Conservation (phyloP, 1,139 yeast species). For the Nematodospora anomalae region DNA sequence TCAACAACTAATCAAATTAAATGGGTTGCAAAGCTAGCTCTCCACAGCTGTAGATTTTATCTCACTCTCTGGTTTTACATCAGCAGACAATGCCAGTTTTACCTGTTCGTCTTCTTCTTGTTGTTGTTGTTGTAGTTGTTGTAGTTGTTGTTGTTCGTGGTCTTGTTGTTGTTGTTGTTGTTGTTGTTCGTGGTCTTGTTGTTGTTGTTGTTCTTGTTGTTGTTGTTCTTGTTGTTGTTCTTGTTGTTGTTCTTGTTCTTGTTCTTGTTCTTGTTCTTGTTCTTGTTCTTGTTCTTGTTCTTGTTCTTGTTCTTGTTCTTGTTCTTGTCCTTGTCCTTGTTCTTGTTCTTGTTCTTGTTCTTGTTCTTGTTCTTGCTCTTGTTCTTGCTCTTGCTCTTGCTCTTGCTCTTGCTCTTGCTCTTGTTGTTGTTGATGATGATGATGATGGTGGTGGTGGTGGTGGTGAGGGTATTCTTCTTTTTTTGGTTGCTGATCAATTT, state of each 20-base stretch:
- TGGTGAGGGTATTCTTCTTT: conserved; percentile 6
- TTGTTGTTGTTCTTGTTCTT: no score
- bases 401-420: no score
- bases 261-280: not conserved
- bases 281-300: conserved; percentile 2
- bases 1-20: not conserved
- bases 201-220: not conserved
- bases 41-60: not conserved
- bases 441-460: no score
- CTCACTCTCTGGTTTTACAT: not conserved
- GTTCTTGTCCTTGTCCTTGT: conserved; percentile 1
- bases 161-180: conserved; percentile 1
- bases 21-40: not conserved
- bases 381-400: no score
- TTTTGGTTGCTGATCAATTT: conserved; percentile 17
- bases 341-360: conserved; percentile 1
- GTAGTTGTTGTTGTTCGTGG: conserved; percentile 1
- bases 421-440: no score
- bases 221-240: no score
- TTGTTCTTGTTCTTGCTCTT: not conserved
- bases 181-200: not conserved
- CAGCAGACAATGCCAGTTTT: not conserved
- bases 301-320: conserved; percentile 2
- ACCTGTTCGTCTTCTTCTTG: not conserved
- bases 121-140: conserved; percentile 1